phyloP scores from a whole-genome alignment of 2,329 filamentous ascomycete species.

The Trichoderma gracile region DNA sequence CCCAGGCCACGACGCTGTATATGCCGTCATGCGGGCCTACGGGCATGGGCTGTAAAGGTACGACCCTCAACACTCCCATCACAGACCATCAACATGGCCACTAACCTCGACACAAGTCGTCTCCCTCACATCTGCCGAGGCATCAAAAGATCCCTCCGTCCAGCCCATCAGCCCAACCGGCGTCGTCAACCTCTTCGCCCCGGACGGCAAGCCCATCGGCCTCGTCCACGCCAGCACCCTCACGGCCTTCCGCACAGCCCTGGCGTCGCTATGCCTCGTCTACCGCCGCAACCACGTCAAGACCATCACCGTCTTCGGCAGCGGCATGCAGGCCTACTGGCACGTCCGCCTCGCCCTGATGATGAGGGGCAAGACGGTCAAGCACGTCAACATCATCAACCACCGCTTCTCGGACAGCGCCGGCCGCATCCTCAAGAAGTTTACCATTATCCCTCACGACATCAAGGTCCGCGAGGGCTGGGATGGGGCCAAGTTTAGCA shows the following conservation, averaged over 20 bases:
- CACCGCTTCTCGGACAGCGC: slow-evolving; percentile 65
- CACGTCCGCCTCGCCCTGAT: slow-evolving; percentile 83
- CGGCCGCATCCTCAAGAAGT: slow-evolving; percentile 50
- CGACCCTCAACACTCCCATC: slow-evolving; percentile 7
- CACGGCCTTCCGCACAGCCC: slow-evolving; percentile 78
- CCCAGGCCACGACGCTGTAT: slow-evolving; percentile 65
- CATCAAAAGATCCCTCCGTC: slow-evolving; percentile 33
- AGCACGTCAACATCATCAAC: slow-evolving; percentile 81
- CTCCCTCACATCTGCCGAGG: slow-evolving; percentile 54
- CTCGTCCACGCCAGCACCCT: slow-evolving; percentile 72
- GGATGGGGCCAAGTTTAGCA: slow-evolving; percentile 64
- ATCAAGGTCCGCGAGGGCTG: slow-evolving; percentile 62
- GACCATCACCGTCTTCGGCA: slow-evolving; percentile 81
- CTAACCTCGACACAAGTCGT: slow-evolving; percentile 51
- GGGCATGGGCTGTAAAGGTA: slow-evolving; percentile 69
- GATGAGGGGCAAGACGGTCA: slow-evolving; percentile 68
- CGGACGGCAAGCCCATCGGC: slow-evolving; percentile 62
- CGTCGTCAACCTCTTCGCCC: slow-evolving; percentile 67
- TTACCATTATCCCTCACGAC: slow-evolving; percentile 46
- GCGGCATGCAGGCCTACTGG: slow-evolving; percentile 91
- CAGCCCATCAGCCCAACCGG: slow-evolving; percentile 57
- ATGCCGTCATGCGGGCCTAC: slow-evolving; percentile 69
- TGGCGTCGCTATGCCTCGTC: slow-evolving; percentile 68
- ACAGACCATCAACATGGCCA: not conserved
- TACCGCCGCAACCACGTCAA: slow-evolving; percentile 67